Base-by-base conservation (phyloP, 2,329 filamentous ascomycete genomes). In the Leptographium wingfieldii region DNA sequence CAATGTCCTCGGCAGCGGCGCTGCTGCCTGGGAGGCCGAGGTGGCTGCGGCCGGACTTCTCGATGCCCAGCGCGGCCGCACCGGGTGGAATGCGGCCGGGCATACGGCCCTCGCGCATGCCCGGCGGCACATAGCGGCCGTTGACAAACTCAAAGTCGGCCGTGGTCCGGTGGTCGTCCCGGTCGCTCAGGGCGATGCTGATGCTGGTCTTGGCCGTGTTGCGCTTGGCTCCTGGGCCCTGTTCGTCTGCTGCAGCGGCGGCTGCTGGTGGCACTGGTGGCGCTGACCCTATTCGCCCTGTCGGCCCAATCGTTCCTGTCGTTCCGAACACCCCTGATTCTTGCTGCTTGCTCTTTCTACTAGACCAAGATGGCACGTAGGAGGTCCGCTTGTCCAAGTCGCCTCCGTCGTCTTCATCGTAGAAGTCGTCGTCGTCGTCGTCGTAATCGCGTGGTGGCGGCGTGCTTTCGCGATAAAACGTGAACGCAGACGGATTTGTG, bases 401-500 rank as follows among this genome's bases (percentile, higher is more conserved):
- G 29, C n/a, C 46, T 59, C 14, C 54, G 43, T 33, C 46, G 5
- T 38, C 43, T 5, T 38, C 48, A 40, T n/a, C 40, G 40, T 43
- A 11, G 43, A 38, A 35, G 12, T 10, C 19, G 25, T 19, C 48
- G 25, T 66, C 65, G 10, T 60, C 55, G 12, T 61, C 61, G 19
- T 52, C 56, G 57, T 63, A 59, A 12, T 63, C 12, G 2, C 66
- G 40, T 59, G 70, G 71, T 14, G 72, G 67, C 14, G 73, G 73
- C n/a, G 73, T 73, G 14, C 64, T 66, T 58, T 75, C 73, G 22
- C 73, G 71, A 64, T 73, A 74, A 46, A 76, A 76, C 0, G 73
- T 76, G 61, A 69, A 73, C 29, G 69, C 66, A 1, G 65, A 66
- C 27, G 65, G 63, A n/a, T 67, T 67, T 49, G 64, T 62, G 22